Base-by-base conservation (phyloP, 345 rosid species). In the Syzygium jambos region DNA sequence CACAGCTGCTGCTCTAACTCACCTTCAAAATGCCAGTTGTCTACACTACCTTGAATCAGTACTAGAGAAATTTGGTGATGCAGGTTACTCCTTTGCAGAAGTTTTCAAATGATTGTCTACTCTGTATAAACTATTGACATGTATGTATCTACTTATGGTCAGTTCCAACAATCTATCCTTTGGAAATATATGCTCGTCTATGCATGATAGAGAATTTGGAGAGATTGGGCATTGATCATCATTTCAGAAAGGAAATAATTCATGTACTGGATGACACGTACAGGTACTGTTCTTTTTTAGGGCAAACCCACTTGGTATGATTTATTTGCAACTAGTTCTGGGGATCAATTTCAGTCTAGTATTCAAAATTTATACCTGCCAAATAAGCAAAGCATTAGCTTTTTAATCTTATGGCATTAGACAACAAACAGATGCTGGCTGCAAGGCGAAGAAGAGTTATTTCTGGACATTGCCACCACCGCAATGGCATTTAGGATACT, bases 141-240 rank as follows among this genome's bases (percentile, higher is more conserved):
- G 53, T 86, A 51, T 63, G 84, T 61, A 55, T 84, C 91, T 55
- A 87, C 27, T 59, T 92, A 84, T 85, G 85, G 85, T 90, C 96
- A 98, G 99, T 94, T 87, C 99, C 98, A 51, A 91, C 98, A 43
- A 78, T 94, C 87, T 92, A 94, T 92, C 97, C 98, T n/a, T 87
- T 91, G 87, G 92, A 93, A 78, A 88, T 92, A 52, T 91, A 90
- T 91, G 87, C 92, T 85, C 96, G 90, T 89, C 97, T 97, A 86
- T 89, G 86, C 34, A 84, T 95, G 89, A 91, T 96, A 86, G 98
- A 94, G 86, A 87, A 88, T 84, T 93, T 96, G 78, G 91, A 92
- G 90, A 94, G 93, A 88, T 88, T 98, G 93, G 99, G 99, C 85
- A 91, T 95, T 82, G 93, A 90, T 85, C 92, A 84, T 57, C 91